Percentiles rank a stretch among this genome's conserved stretches.
phyloP scores from a whole-genome alignment of 331 rosid genomes.

The Pyrus hybrid region DNA sequence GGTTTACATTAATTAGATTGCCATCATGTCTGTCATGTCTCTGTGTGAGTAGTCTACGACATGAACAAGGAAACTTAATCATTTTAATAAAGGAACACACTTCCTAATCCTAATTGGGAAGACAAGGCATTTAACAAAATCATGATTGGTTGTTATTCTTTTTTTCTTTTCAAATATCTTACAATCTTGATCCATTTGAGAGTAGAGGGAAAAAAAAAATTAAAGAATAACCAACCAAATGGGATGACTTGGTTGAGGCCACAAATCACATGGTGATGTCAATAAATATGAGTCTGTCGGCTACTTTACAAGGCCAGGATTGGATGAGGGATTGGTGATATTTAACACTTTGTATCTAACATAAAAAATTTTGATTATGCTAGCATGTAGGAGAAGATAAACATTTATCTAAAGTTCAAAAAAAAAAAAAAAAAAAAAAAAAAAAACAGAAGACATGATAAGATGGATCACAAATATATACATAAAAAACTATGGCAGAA shows the following conservation, averaged over 20 bases:
- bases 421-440: slow-evolving; percentile 1
- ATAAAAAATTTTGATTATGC: slow-evolving; percentile 57
- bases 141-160: slow-evolving; percentile 32
- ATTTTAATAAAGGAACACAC: slow-evolving; percentile 19
- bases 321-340: slow-evolving; percentile 25
- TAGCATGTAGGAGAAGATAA: slow-evolving; percentile 62
- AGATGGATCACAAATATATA: slow-evolving; percentile 31
- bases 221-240: background rate
- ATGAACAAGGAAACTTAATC: background rate
- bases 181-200: slow-evolving; percentile 19
- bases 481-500: background rate
- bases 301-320: slow-evolving; percentile 68
- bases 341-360: slow-evolving; percentile 34
- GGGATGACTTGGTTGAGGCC: slow-evolving; percentile 63
- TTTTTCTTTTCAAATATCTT: slow-evolving; percentile 6
- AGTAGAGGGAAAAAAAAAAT: background rate
- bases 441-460: slow-evolving; percentile 21
- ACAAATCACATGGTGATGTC: slow-evolving; percentile 74
- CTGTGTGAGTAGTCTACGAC: slow-evolving; percentile 27
- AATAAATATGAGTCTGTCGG: slow-evolving; percentile 88
- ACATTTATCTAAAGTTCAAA: slow-evolving; percentile 49
- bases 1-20: slow-evolving; percentile 32
- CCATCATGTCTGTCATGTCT: slow-evolving; percentile 38
- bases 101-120: slow-evolving; percentile 44
- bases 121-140: slow-evolving; percentile 30